Evolutionary conservation across 2,329 filamentous ascomycete genomes (phyloP), one percentile per base, ranked within the genome.

Genomic region (Monascus ruber): DNA sequence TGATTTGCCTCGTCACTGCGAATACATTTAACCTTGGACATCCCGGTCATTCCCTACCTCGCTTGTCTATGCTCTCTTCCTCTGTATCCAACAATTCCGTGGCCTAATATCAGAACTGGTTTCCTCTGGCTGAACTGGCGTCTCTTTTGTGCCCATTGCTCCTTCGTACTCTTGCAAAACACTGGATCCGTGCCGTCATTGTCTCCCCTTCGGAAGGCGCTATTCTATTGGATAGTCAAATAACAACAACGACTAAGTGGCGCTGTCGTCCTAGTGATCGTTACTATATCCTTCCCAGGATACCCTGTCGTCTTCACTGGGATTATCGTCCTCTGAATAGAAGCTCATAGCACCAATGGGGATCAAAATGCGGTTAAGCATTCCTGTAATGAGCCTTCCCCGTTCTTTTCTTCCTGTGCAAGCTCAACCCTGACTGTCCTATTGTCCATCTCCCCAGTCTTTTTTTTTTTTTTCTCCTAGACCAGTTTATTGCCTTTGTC

Each of bases 321-420:
- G 17, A 17, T 17, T 17, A 17, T 17, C 17, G 17, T 17, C 17
- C 17, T 17, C 17, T 17, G 17, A 17, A 17, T 17, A 17, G 17
- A 17, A 17, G 17, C 17, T 17, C 17, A 17, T 17, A 17, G 17
- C 34, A 27, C 36, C 31, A 31, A 37, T 37, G 24, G 35, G 33
- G 35, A 36, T 34, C 26, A 35, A 25, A 28, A 44, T 48, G 40
- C 44, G 47, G 34, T 53, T 53, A 44, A 50, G 44, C 45, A 52
- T 49, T 45, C 48, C 47, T 54, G 52, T 53, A 47, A 49, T 50
- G 34, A 40, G 37, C 33, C 34, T 36, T 37, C 34, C n/a, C 17
- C 25, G 2, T 6, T 36, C 26, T 24, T 24, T 26, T 2, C 26
- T n/a, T 25, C 17, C 24, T 25, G 25, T 24, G 26, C 34, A 26